Conservation (phyloP, 768 basidiomycete genomes). For the Tephrocybe sp. region DNA sequence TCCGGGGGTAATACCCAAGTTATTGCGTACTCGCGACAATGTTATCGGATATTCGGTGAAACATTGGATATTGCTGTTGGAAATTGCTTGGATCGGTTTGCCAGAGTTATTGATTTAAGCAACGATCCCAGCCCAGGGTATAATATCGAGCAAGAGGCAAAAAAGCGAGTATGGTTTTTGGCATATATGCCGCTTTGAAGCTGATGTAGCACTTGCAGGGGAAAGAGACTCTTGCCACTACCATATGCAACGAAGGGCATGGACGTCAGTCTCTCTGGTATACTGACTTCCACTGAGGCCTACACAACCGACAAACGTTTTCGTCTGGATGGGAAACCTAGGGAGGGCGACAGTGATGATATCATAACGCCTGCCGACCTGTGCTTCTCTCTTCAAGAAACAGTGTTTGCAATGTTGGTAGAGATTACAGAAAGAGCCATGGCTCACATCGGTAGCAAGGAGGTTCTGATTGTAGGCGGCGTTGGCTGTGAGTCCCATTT, state of each 20-base stretch:
- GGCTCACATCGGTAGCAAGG: constrained; percentile 96
- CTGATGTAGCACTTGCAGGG: constrained; percentile 44
- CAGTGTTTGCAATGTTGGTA: constrained; percentile 95
- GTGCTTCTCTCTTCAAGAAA: constrained; percentile 96
- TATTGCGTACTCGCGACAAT: constrained; percentile 95
- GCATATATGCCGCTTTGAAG: neutral
- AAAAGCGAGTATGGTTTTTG: constrained; percentile 55
- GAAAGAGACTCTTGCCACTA: constrained; percentile 75
- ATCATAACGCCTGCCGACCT: constrained; percentile 93
- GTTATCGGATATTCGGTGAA: constrained; percentile 98
- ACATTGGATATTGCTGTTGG: constrained; percentile 99
- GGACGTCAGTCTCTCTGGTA: constrained; percentile 96
- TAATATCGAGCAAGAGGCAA: constrained; percentile 96
- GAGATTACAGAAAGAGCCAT: constrained; percentile 99
- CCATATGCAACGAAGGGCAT: constrained; percentile 98
- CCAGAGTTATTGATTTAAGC: constrained; percentile 87
- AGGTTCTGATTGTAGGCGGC: constrained; percentile 96
- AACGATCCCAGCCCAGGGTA: constrained; percentile 97
- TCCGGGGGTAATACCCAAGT: constrained; percentile 99
- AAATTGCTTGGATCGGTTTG: constrained; percentile 97
- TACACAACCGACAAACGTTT: constrained; percentile 87
- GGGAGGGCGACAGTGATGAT: constrained; percentile 51
- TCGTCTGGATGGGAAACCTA: constrained; percentile 40
- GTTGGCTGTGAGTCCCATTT: constrained; percentile 83
- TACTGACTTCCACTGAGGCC: constrained; percentile 83